phyloP scores from a whole-genome alignment of 1,284 basidiomycete species.

The Earliella scabrosa region DNA sequence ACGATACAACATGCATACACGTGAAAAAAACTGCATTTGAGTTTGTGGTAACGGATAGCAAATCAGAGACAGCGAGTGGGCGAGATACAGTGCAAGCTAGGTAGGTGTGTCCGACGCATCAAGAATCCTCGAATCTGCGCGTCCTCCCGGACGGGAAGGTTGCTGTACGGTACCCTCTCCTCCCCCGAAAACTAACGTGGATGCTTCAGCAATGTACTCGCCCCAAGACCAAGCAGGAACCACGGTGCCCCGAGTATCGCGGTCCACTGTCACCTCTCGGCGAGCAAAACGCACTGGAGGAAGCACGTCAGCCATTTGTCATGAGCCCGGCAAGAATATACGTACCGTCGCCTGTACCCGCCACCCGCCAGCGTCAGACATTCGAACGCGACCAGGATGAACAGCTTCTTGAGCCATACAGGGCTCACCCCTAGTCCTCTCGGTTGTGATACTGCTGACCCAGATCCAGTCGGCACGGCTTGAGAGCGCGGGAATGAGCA shows the following conservation, averaged over 20 bases:
- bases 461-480: constrained; percentile 14
- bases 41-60: constrained; percentile 7
- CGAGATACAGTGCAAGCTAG: constrained; percentile 7
- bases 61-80: background rate
- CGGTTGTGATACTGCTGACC: constrained; percentile 60
- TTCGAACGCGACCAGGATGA: constrained; percentile 78
- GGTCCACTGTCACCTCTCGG: constrained; percentile 56
- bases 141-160: constrained; percentile 87
- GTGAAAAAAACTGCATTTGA: constrained; percentile 3
- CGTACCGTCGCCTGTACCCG: constrained; percentile 74
- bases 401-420: constrained; percentile 82
- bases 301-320: background rate
- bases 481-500: constrained; percentile 64
- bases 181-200: constrained; percentile 52
- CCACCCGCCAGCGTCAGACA: constrained; percentile 75
- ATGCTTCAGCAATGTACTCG: constrained; percentile 58
- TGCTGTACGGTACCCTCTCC: constrained; percentile 81
- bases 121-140: constrained; percentile 79
- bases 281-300: constrained; percentile 75
- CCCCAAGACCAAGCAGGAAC: constrained; percentile 80
- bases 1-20: constrained; percentile 7
- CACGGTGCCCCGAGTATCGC: constrained; percentile 72
- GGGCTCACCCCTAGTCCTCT: constrained; percentile 87
- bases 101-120: background rate
- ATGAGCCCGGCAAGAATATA: constrained; percentile 16